Evolutionary conservation across 164 flowering plant species (phyloP), one percentile per base, ranked within the genome.

Genomic region (Platanus orientalis): DNA sequence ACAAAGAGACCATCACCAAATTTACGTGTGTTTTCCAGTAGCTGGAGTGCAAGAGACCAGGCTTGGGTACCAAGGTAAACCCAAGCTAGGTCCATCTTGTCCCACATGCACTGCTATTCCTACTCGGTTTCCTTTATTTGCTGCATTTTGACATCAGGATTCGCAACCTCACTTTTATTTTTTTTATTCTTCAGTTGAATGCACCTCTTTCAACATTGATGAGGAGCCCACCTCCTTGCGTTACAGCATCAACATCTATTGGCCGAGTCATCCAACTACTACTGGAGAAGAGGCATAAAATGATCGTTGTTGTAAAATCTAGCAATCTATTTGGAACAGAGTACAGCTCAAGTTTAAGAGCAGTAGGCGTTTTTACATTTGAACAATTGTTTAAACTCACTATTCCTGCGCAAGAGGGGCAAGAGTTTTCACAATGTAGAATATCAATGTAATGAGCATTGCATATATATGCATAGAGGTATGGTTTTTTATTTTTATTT

Each of bases 201-300:
- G 80, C 81, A 29, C 80, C 83, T 21, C 76, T 88, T 34, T 68
- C 75, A 16, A 60, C 71, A 23, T 75, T 86, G 79, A 86, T 86
- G 92, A 78, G 79, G 65, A 74, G 80, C 60, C 88, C 88, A 23
- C 83, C 90, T 66, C 92, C 94, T 21, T 80, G 62, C 23, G 83
- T 86, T 30, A 70, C 90, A 12, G 67, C 78, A 30, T 71, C 79
- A 26, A 80, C 87, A 53, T 79, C 90, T 1, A 73, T 80, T 34
- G 83, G 85, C 29, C 81, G 72, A 54, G 85, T 86, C 51, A 70
- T 81, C 16, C 76, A 88, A 75, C 72, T 83, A 48, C 74, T 84
- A n/a, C 58, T 84, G 70, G 88, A 81, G 62, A 86, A 84, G 72
- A 78, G 67, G 62, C 73, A 80, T 69, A 80, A 80, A 74, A 81